Evolutionary conservation across 306 rosid genomes (phyloP).

Genomic region (Herpetospermum pedunculosum): DNA sequence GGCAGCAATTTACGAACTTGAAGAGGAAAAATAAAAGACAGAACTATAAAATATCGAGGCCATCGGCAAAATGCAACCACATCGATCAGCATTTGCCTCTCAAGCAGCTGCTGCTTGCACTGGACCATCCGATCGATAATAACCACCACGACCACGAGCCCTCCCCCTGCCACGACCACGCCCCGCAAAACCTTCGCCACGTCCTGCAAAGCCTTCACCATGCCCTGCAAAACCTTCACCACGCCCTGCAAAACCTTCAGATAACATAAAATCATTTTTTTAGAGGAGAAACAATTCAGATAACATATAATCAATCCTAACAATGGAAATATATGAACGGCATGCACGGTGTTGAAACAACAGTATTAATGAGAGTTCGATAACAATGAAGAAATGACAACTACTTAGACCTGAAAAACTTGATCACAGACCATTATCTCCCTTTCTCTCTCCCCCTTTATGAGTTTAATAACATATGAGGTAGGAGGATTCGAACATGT

Average conservation of each 20-base stretch:
- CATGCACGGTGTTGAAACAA: not conserved
- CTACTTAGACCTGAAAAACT: not conserved
- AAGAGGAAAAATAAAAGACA: not conserved
- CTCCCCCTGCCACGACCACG: conserved; percentile 67
- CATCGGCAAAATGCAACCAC: conserved; percentile 30
- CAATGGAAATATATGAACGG: not conserved
- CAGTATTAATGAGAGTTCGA: not conserved
- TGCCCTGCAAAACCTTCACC: conserved; percentile 42
- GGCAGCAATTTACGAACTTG: not conserved
- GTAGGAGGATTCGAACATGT: too few relatives aligned
- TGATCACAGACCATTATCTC: not conserved
- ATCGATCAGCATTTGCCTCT: not conserved
- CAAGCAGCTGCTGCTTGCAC: conserved; percentile 41
- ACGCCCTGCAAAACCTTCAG: conserved; percentile 35
- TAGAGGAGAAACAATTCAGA: too few relatives aligned
- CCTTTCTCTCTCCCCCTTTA: not conserved
- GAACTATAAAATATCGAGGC: conserved; percentile 32
- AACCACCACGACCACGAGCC: conserved; percentile 43
- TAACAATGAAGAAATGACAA: not conserved
- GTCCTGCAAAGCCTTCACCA: conserved; percentile 36
- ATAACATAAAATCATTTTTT: too few relatives aligned
- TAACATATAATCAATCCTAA: not conserved
- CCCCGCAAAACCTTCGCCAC: conserved; percentile 35
- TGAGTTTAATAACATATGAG: too few relatives aligned
- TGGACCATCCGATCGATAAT: conserved; percentile 27